Percentiles rank a stretch among this genome's conserved stretches.
Evolutionary conservation across 352 stramenopile genomes (phyloP).

Genomic region (Halophytophthora polymorphica): DNA sequence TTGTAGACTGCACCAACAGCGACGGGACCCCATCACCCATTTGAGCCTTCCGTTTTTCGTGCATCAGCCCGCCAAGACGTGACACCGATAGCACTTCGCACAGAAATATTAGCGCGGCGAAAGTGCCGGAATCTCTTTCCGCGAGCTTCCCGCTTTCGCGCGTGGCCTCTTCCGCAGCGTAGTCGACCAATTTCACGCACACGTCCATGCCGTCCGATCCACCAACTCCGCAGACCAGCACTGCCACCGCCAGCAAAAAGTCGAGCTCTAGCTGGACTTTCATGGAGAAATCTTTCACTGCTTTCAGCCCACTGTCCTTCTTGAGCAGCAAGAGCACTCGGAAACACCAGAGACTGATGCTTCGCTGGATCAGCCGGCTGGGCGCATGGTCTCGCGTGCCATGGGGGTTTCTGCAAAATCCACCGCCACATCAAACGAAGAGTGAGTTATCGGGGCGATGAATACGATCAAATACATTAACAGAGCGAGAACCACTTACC

Average conservation of each 20-base stretch:
- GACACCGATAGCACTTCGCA: conserved; percentile 50
- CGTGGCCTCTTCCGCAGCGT: conserved; percentile 42
- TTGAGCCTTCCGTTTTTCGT: conserved; percentile 52
- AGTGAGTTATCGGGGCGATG: not conserved
- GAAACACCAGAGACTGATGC: conserved; percentile 65
- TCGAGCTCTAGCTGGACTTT: conserved; percentile 58
- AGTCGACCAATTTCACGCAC: conserved; percentile 51
- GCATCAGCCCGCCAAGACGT: conserved; percentile 38
- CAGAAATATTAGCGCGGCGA: conserved; percentile 41
- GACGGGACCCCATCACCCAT: conserved; percentile 52
- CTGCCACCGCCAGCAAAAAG: conserved; percentile 58
- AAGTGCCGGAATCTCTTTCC: conserved; percentile 23
- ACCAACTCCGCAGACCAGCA: conserved; percentile 56
- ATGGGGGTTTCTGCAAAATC: conserved; percentile 24
- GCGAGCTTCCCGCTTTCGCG: conserved; percentile 16
- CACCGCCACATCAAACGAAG: conserved; percentile 1
- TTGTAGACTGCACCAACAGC: conserved; percentile 39
- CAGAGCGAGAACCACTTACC: conserved; percentile 25
- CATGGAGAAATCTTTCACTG: conserved; percentile 40
- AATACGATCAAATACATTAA: too few relatives aligned
- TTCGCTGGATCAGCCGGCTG: conserved; percentile 28
- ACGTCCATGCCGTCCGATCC: conserved; percentile 57
- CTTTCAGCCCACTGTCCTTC: conserved; percentile 66
- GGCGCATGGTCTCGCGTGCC: conserved; percentile 22
- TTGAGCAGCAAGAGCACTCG: conserved; percentile 74